Conservation (phyloP, 2,329 filamentous ascomycete genomes). For the Colletotrichum gloeosporioides region DNA sequence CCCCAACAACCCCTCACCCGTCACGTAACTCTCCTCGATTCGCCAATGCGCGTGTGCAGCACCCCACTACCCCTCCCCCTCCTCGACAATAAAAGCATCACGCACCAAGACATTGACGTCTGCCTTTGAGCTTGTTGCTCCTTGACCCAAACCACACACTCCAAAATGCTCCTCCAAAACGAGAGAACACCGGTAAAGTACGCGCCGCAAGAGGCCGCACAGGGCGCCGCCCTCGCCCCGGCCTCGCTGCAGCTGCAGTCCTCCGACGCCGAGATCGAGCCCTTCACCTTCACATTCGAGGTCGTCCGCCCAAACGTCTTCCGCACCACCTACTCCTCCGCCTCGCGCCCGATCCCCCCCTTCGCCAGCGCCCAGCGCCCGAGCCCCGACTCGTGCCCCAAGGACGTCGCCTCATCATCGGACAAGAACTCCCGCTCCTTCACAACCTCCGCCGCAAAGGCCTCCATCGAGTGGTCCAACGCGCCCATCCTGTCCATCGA, state of each 20-base stretch:
- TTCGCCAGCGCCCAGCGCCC: slow-evolving; percentile 64
- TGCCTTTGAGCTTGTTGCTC: neutral
- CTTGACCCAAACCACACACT: neutral
- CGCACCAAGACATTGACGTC: neutral
- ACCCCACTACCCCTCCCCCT: neutral
- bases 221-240: neutral
- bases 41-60: neutral
- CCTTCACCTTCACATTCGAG: slow-evolving; percentile 68
- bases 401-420: slow-evolving; percentile 27
- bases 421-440: slow-evolving; percentile 34
- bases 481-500: slow-evolving; percentile 58
- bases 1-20: neutral
- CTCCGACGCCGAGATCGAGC: slow-evolving; percentile 22
- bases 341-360: slow-evolving; percentile 67
- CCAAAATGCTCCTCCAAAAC: slow-evolving; percentile 17
- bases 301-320: slow-evolving; percentile 67
- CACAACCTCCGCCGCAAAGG: slow-evolving; percentile 39
- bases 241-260: slow-evolving; percentile 10
- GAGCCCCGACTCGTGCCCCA: neutral
- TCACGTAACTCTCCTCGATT: neutral
- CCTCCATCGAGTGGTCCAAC: slow-evolving; percentile 63
- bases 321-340: slow-evolving; percentile 69
- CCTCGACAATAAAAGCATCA: neutral
- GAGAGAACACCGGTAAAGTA: slow-evolving; percentile 7
- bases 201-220: slow-evolving; percentile 6